Evolutionary conservation across 2,329 filamentous ascomycete genomes (phyloP), one percentile per base, ranked within the genome.

Genomic region (Sporothrix inflata): DNA sequence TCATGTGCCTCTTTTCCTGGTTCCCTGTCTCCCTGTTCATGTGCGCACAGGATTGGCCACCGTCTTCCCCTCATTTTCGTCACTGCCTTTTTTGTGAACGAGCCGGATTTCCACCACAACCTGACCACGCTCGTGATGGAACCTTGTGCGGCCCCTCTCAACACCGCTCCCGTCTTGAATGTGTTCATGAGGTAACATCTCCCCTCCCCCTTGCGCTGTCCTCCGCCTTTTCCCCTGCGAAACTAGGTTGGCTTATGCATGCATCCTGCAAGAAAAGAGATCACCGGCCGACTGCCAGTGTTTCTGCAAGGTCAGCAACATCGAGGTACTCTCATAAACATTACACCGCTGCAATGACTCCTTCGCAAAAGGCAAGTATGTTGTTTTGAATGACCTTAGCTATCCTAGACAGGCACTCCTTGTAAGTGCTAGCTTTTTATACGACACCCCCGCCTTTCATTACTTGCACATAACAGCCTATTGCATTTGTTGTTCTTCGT

Each of bases 31-130:
- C 63, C 63, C 14, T 34, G 63, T 34, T 34, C 42, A 51, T 67
- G 24, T 49, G 61, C 40, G 40, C 38, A 61, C 38, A 34, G 21
- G 21, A 34, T 67, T 21, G 42, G n/a, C 16, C 38, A n/a, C 42
- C 63, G 63, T n/a, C 14, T 49, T 11, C 63, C 42, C 63, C 45
- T 67, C 63, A 49, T 67, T 49, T 51, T 49, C 57, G 57, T 40
- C 34, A 40, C 30, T 61, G 57, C 30, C n/a, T 19, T 38, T 38
- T 21, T 40, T 34, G n/a, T 21, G 34, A 40, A 12, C 30, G 19
- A 61, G 34, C n/a, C 30, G 30, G 57, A 5, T 30, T 61, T 38
- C 57, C 2, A 61, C 19, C 34, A 34, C 34, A 61, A 61, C 57
- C 30, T 45, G 21, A 27, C 8, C 30, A 53, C 6, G 55, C 55